Percentiles rank a stretch among this genome's conserved stretches.
Conservation (phyloP, 495 filamentous ascomycete genomes). For the Penicillium fimorum region DNA sequence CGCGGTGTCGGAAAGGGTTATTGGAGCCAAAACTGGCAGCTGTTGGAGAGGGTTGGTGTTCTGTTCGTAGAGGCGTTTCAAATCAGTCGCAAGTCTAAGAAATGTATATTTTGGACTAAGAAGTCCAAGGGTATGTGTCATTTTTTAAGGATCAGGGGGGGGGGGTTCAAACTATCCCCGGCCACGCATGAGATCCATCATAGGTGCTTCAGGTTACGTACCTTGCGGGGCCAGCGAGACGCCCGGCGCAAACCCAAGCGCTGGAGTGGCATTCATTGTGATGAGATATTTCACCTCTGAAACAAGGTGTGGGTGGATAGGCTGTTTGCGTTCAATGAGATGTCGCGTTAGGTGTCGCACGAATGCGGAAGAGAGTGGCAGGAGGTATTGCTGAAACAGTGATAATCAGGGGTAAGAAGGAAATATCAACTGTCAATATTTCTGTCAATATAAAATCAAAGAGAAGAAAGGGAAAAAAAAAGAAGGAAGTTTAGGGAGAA, state of each 20-base stretch:
- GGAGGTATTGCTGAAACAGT: conserved; percentile 8
- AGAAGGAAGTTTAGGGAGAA: conserved; percentile 1
- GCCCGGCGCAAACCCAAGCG: conserved; percentile 40
- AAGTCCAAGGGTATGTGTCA: conserved; percentile 9
- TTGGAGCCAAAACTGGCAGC: conserved; percentile 78
- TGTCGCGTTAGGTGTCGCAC: conserved; percentile 20
- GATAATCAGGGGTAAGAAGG: conserved; percentile 1
- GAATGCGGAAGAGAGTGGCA: conserved; percentile 14
- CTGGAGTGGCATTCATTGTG: conserved; percentile 42
- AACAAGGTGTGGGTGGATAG: conserved; percentile 25
- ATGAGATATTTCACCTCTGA: conserved; percentile 16
- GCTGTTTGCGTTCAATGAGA: conserved; percentile 16
- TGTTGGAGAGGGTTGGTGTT: conserved; percentile 43
- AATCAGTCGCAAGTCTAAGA: conserved; percentile 11
- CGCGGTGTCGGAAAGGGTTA: conserved; percentile 96
- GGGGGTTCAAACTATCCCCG: neutral
- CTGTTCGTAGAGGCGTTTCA: conserved; percentile 15
- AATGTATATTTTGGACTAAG: neutral
- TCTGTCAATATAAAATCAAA: neutral
- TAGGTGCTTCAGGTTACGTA: conserved; percentile 30
- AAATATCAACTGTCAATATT: too few relatives aligned
- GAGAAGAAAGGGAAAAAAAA: conserved; percentile 5
- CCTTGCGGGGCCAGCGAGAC: conserved; percentile 40
- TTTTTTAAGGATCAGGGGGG: conserved; percentile 9
- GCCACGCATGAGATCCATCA: neutral